Evolutionary conservation across 495 filamentous ascomycete genomes (phyloP), one percentile per base, ranked within the genome.

Genomic region (Parmelia sp.): DNA sequence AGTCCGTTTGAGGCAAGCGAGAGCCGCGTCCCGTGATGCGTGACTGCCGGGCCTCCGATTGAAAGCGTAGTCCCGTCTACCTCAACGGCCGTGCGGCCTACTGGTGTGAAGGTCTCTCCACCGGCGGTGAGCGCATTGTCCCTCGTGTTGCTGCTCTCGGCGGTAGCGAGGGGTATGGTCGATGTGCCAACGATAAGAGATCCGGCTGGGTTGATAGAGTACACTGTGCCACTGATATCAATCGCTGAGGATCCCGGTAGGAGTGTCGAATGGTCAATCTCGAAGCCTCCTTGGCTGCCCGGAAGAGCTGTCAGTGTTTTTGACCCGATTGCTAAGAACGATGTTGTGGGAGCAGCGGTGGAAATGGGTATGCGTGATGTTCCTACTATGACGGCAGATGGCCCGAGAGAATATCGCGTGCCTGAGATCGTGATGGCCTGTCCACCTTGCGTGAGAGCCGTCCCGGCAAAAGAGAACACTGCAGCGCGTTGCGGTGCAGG

Each of bases 111-210:
- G 5, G 40, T 44, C 42, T 66, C 37, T 37, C 49, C 58, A 3
- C 37, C 53, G 12, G 64, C 64, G 0, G 64, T 62, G 40, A 66
- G 60, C 25, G 31, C 11, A 21, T 29, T 44, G 27, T 61, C 33
- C 33, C 15, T 33, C 33, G 15, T n/a, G 29, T 47, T 36, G 37
- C 51, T 36, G n/a, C 25, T 29, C 14, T 10, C 56, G 15, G 47
- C 49, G 33, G 68, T 57, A 19, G 61, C 51, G 0, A 63, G 36
- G 9, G 49, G 58, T 35, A 53, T 40, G 10, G 66, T 63, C 9
- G 49, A 58, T 35, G 19, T 58, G 11, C 66, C 66, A 9, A 69
- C 29, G 17, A 67, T 56, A 19, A 67, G 62, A 11, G 19, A 36
- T 25, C 35, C 53, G 21, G 65, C 39, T 7, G 25, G 9, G 19